Evolutionary conservation across 441 rosid species (phyloP), one percentile per base, ranked within the genome.

Genomic region (Bocquillonia castaneifolia): DNA sequence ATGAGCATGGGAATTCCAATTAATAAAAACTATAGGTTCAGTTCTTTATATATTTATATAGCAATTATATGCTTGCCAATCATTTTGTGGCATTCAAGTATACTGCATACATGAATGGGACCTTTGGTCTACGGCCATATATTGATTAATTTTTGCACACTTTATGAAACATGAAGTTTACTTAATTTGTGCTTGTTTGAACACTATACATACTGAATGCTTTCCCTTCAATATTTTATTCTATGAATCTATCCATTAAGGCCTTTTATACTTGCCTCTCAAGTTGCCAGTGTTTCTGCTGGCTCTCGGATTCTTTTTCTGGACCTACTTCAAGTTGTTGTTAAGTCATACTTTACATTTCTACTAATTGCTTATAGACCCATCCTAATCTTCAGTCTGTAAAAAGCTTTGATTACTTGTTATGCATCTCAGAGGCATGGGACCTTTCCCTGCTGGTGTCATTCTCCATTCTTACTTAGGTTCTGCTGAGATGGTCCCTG

Each of bases 391-490:
- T n/a, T n/a, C n/a, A n/a, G n/a, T n/a, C 26, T 73, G 59, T 50
- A 29, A 50, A 54, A n/a, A 37, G 47, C 18, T 55, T 48, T 66
- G 54, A 32, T 76, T 56, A 60, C 68, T n/a, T 72, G 36, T 53
- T 61, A 0, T 36, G 61, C 59, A 36, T 62, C 28, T 57, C 79
- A 86, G 96, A 75, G 79, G 81, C 64, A 64, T 71, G 20, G 98
- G 99, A 56, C 97, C 97, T 63, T 91, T 93, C 77, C 93, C 95
- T 37, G 81, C 84, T 59, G 96, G 96, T 62, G 69, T 91, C 44
- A 87, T 93, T 77, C 96, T 93, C 63, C 97, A 93, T 78, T 91
- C 98, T 58, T 93, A 79, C 83, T 79, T 84, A 52, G 96, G 97
- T 68, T 79, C 97, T 14, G 88, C 96, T 22, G 96, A 88, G 80